Evolutionary conservation across 2,329 filamentous ascomycete genomes (phyloP), one percentile per base, ranked within the genome.

Genomic region (Xylaria digitata): DNA sequence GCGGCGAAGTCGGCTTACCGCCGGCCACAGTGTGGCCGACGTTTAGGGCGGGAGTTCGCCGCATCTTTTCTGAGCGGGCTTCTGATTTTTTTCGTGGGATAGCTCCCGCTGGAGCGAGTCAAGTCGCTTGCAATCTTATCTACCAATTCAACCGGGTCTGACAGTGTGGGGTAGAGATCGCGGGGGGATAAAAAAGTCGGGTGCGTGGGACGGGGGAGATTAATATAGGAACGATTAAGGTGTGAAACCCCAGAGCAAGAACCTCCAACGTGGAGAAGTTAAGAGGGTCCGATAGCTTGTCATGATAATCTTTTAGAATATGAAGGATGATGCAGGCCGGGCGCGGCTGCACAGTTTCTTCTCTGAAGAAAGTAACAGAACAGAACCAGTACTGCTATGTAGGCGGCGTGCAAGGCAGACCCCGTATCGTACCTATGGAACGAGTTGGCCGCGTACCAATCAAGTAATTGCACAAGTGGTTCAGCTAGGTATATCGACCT

Each of bases 221-320:
- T 26, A 53, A 58, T 64, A 63, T 46, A 61, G 67, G 70, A 66
- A 68, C 23, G 68, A 69, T 82, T 77, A 83, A 73, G 80, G 81
- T 67, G 77, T 80, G 74, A 81, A 77, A 71, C 80, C 77, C 80
- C 79, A 79, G 75, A 79, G 77, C 76, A 81, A 74, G 75, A 80
- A 79, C 76, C 81, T 82, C 82, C 81, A 80, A 75, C 76, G 76
- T 77, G 80, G 81, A 80, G 80, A 81, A 75, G 78, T 74, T 68
- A 74, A 75, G 72, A 77, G 75, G 70, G 74, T 78, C 75, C 75
- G 79, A 77, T 80, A 80, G 78, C 77, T 79, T 77, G 78, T 82
- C 82, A 83, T 84, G 80, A 82, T 84, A 83, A 73, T 79, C 71
- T 77, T 71, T 73, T 74, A 73, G 46, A 68, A 65, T 54, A 55